Evolutionary conservation across 176 grass and related monocot species (phyloP).

Genomic region (Musa beccarii): DNA sequence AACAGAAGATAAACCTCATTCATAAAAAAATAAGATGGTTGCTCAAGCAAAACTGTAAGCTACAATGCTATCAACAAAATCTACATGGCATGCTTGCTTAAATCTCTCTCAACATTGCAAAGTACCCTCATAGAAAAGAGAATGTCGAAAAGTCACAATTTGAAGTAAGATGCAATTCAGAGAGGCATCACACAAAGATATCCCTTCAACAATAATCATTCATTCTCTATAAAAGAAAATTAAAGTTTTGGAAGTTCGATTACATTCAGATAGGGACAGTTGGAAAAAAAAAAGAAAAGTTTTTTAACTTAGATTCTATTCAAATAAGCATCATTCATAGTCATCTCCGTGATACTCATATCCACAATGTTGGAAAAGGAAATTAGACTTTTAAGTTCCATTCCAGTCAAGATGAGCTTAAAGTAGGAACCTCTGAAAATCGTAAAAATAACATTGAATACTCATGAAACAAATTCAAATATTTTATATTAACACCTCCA

Average conservation of each 20-base stretch:
- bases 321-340: neutral
- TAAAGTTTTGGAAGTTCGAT: neutral
- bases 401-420: neutral
- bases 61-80: neutral
- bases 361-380: neutral
- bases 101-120: neutral
- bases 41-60: neutral
- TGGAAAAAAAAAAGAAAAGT: neutral
- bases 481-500: no score
- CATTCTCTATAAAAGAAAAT: neutral
- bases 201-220: neutral
- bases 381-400: neutral
- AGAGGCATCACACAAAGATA: no score
- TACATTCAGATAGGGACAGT: neutral
- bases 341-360: neutral
- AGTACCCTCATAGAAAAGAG: neutral
- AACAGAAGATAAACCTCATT: neutral
- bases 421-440: no score
- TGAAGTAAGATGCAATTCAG: neutral
- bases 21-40: neutral
- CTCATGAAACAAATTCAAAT: neutral
- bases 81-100: neutral
- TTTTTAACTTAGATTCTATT: neutral
- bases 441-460: no score
- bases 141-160: neutral